These are phyloP conservation scores for Chloris gayana DNA, from an alignment of 176 grass and related monocot genomes.

Conservation along the genomic window DNA sequence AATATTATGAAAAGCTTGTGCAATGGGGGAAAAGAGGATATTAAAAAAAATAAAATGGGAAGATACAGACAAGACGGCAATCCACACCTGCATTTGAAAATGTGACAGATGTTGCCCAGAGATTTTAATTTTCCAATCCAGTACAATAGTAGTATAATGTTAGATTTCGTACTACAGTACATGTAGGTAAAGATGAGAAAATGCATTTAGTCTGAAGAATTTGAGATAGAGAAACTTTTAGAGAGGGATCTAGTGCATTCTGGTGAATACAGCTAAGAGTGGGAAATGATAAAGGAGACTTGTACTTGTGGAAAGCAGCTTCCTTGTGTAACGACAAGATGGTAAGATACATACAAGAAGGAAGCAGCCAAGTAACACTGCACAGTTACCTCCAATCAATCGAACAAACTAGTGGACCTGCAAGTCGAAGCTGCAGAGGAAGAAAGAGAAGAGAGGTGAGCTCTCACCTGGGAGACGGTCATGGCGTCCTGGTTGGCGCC, in stretches of 20 bases:
- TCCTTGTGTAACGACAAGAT: not conserved
- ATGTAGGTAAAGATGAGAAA: not conserved
- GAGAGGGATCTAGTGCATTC: conserved; percentile 7
- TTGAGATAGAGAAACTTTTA: not conserved
- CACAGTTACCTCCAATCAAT: not conserved
- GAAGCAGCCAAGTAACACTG: not conserved
- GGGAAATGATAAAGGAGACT: no score
- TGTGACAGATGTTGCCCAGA: not conserved
- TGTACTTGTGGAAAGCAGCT: no score
- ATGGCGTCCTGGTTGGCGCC: conserved; percentile 97
- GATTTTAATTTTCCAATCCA: not conserved
- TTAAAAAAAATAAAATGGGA: not conserved
- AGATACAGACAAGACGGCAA: no score
- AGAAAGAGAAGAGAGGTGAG: not conserved
- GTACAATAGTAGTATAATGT: not conserved
- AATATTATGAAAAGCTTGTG: not conserved
- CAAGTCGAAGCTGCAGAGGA: not conserved
- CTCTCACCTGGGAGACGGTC: conserved; percentile 73
- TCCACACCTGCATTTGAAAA: not conserved
- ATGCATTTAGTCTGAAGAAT: not conserved
- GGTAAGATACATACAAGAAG: no score
- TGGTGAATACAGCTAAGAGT: not conserved
- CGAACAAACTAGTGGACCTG: no score
- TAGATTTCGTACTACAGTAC: not conserved
- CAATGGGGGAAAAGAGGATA: not conserved